phyloP scores from a whole-genome alignment of 179 eudicot species.

The Vitellaria paradoxa region DNA sequence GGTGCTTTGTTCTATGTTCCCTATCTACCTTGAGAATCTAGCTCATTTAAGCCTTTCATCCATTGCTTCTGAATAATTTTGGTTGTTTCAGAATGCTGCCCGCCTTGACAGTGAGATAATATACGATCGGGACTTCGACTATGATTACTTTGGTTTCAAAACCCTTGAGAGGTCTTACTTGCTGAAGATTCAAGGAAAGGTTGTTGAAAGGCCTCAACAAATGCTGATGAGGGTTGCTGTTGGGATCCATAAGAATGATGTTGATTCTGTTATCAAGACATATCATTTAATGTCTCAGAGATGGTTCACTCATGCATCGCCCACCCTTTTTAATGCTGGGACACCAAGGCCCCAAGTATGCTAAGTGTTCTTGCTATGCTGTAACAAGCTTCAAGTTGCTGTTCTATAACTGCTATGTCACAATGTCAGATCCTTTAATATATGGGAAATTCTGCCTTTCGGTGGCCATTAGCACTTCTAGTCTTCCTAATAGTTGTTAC shows the following conservation, averaged over 20 bases:
- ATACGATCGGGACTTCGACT: slow-evolving; percentile 97
- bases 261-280: slow-evolving; percentile 77
- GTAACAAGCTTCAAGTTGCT: background rate
- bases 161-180: slow-evolving; percentile 98
- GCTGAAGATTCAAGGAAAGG: slow-evolving; percentile 67
- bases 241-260: slow-evolving; percentile 92
- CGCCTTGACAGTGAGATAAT: slow-evolving; percentile 94
- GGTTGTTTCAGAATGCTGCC: slow-evolving; percentile 72
- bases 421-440: background rate
- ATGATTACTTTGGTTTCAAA: slow-evolving; percentile 97
- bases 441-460: background rate
- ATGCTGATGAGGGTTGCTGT: slow-evolving; percentile 98
- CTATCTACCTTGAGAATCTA: background rate
- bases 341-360: slow-evolving; percentile 96
- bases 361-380: background rate
- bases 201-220: slow-evolving; percentile 97
- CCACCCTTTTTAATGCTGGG: slow-evolving; percentile 96
- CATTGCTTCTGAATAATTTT: slow-evolving; percentile 9
- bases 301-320: slow-evolving; percentile 99
- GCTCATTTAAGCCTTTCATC: background rate
- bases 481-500: background rate
- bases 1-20: background rate
- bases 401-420: background rate
- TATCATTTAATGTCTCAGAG: slow-evolving; percentile 97
- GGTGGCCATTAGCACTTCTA: background rate